Evolutionary conservation across 2,329 filamentous ascomycete species (phyloP).

Genomic region (Neonectria neomacrospora): DNA sequence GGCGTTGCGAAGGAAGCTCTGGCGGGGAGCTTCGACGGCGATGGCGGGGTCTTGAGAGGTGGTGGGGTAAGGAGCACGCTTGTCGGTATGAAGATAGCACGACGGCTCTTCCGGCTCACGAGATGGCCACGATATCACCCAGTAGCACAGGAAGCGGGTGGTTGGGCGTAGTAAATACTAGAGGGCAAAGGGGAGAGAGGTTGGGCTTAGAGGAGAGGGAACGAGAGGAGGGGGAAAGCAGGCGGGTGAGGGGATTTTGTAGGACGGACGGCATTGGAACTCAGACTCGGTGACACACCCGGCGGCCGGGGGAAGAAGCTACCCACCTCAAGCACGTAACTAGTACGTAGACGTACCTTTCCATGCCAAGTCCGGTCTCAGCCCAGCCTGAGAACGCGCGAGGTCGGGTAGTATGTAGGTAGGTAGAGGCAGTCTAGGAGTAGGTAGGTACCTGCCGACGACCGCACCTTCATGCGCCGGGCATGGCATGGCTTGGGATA

Average conservation of each 20-base stretch:
- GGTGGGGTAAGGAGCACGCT: slow-evolving; percentile 47
- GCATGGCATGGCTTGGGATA: slow-evolving; percentile 11
- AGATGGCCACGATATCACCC: slow-evolving; percentile 41
- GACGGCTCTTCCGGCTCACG: slow-evolving; percentile 46
- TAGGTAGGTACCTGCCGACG: not conserved
- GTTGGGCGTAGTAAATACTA: slow-evolving; percentile 23
- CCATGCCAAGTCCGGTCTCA: not conserved
- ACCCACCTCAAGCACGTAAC: slow-evolving; percentile 26
- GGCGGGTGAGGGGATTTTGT: slow-evolving; percentile 45
- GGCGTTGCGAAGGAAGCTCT: slow-evolving; percentile 32
- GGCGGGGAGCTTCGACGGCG: slow-evolving; percentile 37
- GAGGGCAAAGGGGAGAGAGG: slow-evolving; percentile 21
- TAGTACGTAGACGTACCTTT: slow-evolving; percentile 10
- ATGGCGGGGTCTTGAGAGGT: slow-evolving; percentile 43
- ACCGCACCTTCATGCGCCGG: not conserved
- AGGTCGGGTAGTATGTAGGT: too few species aligned
- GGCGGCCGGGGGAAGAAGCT: slow-evolving; percentile 38
- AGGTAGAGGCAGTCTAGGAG: not conserved
- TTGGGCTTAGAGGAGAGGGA: slow-evolving; percentile 40
- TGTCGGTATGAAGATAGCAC: slow-evolving; percentile 47
- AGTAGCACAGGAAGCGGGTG: slow-evolving; percentile 35
- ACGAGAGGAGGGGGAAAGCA: slow-evolving; percentile 35
- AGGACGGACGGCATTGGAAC: slow-evolving; percentile 32
- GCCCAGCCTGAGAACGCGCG: slow-evolving; percentile 4
- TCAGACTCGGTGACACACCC: slow-evolving; percentile 43